Percentiles rank a stretch among this genome's conserved stretches.
Evolutionary conservation across 208 protist genomes (phyloP).

Genomic region (Acanthamoeba healyi): DNA sequence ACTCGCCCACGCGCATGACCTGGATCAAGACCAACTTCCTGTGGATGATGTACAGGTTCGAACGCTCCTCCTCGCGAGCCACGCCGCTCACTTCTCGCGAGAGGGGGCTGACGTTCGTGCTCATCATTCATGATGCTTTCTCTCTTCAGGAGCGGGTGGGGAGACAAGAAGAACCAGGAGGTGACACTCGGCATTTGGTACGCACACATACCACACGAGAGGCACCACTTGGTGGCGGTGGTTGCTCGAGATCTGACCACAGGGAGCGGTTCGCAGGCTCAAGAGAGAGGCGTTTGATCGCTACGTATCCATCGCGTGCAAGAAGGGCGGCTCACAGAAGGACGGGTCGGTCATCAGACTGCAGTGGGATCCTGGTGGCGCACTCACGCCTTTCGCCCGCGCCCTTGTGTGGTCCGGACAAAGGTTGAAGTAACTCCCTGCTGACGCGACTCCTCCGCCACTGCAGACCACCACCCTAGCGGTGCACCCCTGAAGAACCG

Average conservation of each 20-base stretch:
- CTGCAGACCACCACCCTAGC: conserved; percentile 24
- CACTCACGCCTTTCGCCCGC: too few species aligned
- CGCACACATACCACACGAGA: too few species aligned
- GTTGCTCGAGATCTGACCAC: too few species aligned
- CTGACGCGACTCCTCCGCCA: too few species aligned
- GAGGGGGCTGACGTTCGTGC: too few species aligned
- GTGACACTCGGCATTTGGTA: conserved; percentile 76
- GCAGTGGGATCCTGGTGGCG: conserved; percentile 30
- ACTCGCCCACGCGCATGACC: conserved; percentile 83
- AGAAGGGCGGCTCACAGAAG: not conserved
- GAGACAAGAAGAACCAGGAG: conserved; percentile 84
- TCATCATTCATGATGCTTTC: not conserved
- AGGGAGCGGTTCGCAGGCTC: conserved; percentile 15
- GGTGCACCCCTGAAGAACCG: conserved; percentile 54
- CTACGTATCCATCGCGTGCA: not conserved
- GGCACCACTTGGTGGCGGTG: too few species aligned
- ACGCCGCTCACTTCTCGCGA: too few species aligned
- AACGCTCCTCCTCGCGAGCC: not conserved
- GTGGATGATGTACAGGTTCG: conserved; percentile 86
- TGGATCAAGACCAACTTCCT: conserved; percentile 89
- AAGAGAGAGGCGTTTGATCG: conserved; percentile 65
- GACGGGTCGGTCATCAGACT: not conserved
- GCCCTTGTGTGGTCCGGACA: too few species aligned
- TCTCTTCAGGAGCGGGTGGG: conserved; percentile 68
- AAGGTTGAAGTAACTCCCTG: too few species aligned